These are phyloP conservation scores for Clohesyomyces aquaticus DNA, from an alignment of 495 filamentous ascomycete genomes.

Conservation along the genomic window DNA sequence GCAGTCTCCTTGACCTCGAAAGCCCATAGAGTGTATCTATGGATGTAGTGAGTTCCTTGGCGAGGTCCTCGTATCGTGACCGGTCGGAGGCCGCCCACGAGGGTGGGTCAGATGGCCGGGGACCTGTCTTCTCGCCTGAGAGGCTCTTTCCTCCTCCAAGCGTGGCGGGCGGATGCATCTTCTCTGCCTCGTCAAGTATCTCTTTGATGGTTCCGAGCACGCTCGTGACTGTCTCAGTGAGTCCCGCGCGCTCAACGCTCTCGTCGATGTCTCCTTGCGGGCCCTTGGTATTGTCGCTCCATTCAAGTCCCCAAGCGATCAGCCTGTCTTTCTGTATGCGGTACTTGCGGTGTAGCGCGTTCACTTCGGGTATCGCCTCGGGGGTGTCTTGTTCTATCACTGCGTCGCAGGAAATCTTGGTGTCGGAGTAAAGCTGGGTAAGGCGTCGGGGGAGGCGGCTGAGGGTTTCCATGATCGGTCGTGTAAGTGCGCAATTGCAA, in stretches of 20 bases:
- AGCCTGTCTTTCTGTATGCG: conserved; percentile 74
- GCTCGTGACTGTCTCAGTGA: conserved; percentile 83
- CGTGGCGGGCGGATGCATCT: conserved; percentile 56
- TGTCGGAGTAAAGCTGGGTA: conserved; percentile 89
- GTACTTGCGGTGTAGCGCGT: conserved; percentile 60
- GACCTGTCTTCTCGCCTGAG: conserved; percentile 41
- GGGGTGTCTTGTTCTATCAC: conserved; percentile 70
- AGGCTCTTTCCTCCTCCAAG: conserved; percentile 14
- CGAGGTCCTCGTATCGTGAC: conserved; percentile 66
- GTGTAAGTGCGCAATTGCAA: conserved; percentile 5
- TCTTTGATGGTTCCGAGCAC: conserved; percentile 90
- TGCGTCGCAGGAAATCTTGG: conserved; percentile 84
- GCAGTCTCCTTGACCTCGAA: conserved; percentile 66
- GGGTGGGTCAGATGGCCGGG: conserved; percentile 33
- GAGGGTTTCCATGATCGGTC: conserved; percentile 32
- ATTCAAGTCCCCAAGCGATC: conserved; percentile 87
- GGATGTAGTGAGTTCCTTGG: conserved; percentile 76
- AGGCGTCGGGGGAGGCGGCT: conserved; percentile 63
- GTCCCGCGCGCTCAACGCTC: conserved; percentile 76
- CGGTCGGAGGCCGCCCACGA: conserved; percentile 61
- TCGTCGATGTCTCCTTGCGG: conserved; percentile 83
- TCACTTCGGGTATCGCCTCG: conserved; percentile 58
- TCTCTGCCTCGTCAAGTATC: conserved; percentile 81
- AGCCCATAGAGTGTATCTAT: conserved; percentile 91
- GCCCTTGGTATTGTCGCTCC: conserved; percentile 72